phyloP scores from a whole-genome alignment of 1,139 yeast genomes.

The Blastobotrys illinoisensis region DNA sequence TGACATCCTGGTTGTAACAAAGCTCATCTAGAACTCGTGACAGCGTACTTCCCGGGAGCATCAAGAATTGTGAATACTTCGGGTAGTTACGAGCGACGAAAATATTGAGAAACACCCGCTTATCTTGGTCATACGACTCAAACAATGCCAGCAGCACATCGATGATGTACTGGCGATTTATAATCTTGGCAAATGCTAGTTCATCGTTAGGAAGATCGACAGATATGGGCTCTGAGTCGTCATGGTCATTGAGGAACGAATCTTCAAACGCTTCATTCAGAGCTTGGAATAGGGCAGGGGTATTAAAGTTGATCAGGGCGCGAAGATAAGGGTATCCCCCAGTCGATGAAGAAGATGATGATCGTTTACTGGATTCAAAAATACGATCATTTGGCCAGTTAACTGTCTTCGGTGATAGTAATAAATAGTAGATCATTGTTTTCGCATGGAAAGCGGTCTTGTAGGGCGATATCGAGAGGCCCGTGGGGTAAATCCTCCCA shows the following conservation, averaged over 20 bases:
- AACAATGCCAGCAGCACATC: conserved; percentile 56
- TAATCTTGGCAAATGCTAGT: conserved; percentile 28
- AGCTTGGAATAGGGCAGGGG: conserved; percentile 55
- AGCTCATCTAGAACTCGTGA: conserved; percentile 45
- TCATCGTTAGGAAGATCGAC: conserved; percentile 19
- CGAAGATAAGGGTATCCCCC: conserved; percentile 56
- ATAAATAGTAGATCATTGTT: conserved; percentile 43
- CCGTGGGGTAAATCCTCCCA: conserved; percentile 76
- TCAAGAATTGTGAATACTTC: conserved; percentile 71
- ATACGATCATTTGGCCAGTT: conserved; percentile 21
- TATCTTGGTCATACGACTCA: conserved; percentile 30
- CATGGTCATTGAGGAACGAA: conserved; percentile 47
- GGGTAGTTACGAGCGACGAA: conserved; percentile 74
- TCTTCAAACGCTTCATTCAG: conserved; percentile 80
- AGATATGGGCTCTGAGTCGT: conserved; percentile 14
- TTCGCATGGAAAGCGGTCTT: conserved; percentile 37
- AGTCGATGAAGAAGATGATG: conserved; percentile 5
- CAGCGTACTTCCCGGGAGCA: conserved; percentile 56
- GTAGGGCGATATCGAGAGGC: conserved; percentile 38
- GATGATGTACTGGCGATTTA: conserved; percentile 60
- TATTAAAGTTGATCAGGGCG: conserved; percentile 44
- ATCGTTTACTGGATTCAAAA: not conserved
- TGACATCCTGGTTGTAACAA: conserved; percentile 39
- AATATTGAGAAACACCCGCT: conserved; percentile 44
- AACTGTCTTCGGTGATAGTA: conserved; percentile 45